Conservation (phyloP, 495 filamentous ascomycete species). For the Xylaria nigripes region DNA sequence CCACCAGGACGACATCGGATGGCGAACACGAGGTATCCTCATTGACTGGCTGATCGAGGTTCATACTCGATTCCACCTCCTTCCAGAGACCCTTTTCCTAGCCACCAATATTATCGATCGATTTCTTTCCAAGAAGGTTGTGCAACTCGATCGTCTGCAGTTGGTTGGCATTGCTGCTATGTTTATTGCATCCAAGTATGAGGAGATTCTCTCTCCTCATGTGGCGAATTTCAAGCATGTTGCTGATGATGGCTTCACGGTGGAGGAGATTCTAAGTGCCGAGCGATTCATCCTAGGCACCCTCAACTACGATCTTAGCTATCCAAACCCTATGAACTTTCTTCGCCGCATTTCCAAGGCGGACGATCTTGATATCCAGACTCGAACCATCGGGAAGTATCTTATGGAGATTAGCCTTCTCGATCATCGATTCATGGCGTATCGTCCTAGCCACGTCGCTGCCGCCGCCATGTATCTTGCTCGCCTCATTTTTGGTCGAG, state of each 20-base stretch:
- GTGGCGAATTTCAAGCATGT: conserved; percentile 95
- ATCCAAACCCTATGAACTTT: conserved; percentile 99
- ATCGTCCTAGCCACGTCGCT: conserved; percentile 78
- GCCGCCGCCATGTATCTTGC: conserved; percentile 93
- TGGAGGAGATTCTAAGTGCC: conserved; percentile 91
- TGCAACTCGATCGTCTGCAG: conserved; percentile 90
- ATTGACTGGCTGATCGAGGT: conserved; percentile 99
- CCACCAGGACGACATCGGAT: conserved; percentile 87
- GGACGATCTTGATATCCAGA: conserved; percentile 96
- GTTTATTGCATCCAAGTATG: conserved; percentile 99
- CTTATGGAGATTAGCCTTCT: conserved; percentile 96
- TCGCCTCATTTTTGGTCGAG: conserved; percentile 78
- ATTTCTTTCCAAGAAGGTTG: conserved; percentile 87
- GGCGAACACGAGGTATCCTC: conserved; percentile 96
- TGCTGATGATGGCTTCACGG: conserved; percentile 93
- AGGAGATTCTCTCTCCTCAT: conserved; percentile 94
- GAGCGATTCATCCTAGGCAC: conserved; percentile 86
- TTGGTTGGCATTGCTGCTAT: conserved; percentile 96
- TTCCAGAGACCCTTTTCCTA: conserved; percentile 96
- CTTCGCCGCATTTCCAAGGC: conserved; percentile 96
- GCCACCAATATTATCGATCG: conserved; percentile 97
- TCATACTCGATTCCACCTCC: conserved; percentile 89
- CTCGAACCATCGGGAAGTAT: conserved; percentile 93
- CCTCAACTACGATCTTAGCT: conserved; percentile 95
- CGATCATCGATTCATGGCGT: conserved; percentile 84